Evolutionary conservation across 129 eudicot genomes (phyloP).

Genomic region (Cynara cardunculus): DNA sequence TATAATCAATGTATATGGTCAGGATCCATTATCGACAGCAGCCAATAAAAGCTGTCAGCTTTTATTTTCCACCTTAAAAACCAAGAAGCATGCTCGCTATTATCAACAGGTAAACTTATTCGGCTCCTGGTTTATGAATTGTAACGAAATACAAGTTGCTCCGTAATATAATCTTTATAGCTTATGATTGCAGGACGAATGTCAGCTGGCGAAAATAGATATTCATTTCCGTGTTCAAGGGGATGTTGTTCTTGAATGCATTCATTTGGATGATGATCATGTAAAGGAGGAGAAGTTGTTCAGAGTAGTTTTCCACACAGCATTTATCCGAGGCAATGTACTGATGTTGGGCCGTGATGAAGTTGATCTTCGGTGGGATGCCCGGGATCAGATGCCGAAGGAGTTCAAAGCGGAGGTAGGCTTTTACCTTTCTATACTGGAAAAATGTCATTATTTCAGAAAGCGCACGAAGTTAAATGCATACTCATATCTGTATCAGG

Average conservation of each 20-base stretch:
- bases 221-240: slow-evolving; percentile 77
- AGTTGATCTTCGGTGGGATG: slow-evolving; percentile 86
- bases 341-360: slow-evolving; percentile 71
- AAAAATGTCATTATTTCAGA: slow-evolving; percentile 11
- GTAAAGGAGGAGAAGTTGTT: slow-evolving; percentile 78
- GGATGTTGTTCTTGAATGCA: slow-evolving; percentile 86
- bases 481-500: slow-evolving; percentile 62
- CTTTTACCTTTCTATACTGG: slow-evolving; percentile 10
- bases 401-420: slow-evolving; percentile 90
- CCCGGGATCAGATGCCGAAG: slow-evolving; percentile 60
- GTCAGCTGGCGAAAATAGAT: slow-evolving; percentile 69
- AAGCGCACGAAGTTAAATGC: slow-evolving; percentile 35
- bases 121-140: background rate
- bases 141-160: background rate
- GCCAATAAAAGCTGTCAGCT: slow-evolving; percentile 64
- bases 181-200: slow-evolving; percentile 70
- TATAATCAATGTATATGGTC: slow-evolving; percentile 77
- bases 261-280: slow-evolving; percentile 77
- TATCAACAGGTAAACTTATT: slow-evolving; percentile 54
- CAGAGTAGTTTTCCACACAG: slow-evolving; percentile 84
- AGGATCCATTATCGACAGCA: slow-evolving; percentile 54
- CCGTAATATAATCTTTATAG: slow-evolving; percentile 23
- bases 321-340: slow-evolving; percentile 66
- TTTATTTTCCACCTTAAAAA: slow-evolving; percentile 56
- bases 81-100: slow-evolving; percentile 42